phyloP scores from a whole-genome alignment of 2,329 filamentous ascomycete genomes.

The Thielaviopsis musarum region DNA sequence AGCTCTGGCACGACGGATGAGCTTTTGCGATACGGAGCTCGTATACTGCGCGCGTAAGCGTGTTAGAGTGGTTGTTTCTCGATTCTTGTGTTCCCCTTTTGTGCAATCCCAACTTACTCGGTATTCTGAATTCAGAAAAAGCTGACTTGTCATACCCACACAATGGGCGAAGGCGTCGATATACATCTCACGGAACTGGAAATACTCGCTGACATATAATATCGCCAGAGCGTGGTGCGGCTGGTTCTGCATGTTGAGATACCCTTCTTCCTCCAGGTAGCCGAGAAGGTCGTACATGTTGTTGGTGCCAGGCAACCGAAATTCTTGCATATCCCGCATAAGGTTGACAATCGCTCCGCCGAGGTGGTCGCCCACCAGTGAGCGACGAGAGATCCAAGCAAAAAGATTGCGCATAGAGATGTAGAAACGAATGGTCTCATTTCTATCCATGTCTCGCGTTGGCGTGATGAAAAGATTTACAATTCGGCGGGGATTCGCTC shows the following conservation, averaged over 20 bases:
- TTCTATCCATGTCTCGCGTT: constrained; percentile 33
- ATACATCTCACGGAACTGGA: constrained; percentile 48
- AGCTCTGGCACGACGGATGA: constrained; percentile 43
- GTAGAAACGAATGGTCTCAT: constrained; percentile 44
- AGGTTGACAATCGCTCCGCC: constrained; percentile 47
- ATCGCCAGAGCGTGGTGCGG: constrained; percentile 52
- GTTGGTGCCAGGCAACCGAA: constrained; percentile 34
- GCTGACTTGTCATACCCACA: constrained; percentile 53
- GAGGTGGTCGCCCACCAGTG: constrained; percentile 51
- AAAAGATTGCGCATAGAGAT: constrained; percentile 59
- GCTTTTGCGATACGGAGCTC: constrained; percentile 38
- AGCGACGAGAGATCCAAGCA: constrained; percentile 48
- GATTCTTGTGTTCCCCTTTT: background rate
- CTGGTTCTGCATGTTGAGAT: constrained; percentile 47
- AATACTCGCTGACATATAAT: constrained; percentile 50
- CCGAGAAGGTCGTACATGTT: constrained; percentile 44
- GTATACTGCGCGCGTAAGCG: constrained; percentile 16
- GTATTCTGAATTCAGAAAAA: constrained; percentile 42
- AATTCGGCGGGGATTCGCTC: constrained; percentile 17
- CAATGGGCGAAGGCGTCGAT: constrained; percentile 61
- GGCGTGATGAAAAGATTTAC: constrained; percentile 55
- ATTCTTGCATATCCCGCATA: constrained; percentile 47
- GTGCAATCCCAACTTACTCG: constrained; percentile 28
- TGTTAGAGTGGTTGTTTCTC: background rate
- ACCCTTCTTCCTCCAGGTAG: constrained; percentile 54